These are phyloP conservation scores for Diophrys sp. DNA, from an alignment of 73 alveolate species.

Conservation along the genomic window DNA sequence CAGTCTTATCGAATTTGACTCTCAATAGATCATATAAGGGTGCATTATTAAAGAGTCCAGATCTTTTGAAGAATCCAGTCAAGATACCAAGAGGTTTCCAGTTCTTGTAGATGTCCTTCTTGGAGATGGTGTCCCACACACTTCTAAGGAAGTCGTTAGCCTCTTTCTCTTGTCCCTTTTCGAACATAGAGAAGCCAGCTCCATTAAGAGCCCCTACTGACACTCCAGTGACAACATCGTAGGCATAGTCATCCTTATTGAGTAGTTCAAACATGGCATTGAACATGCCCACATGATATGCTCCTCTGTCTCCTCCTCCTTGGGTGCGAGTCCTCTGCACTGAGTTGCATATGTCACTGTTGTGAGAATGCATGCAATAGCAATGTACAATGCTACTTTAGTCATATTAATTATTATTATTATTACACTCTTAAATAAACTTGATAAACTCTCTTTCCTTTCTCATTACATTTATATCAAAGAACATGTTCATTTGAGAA, in stretches of 20 bases:
- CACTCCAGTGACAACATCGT: constrained; percentile 21
- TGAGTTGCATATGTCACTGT: too few species aligned
- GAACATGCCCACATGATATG: constrained; percentile 16
- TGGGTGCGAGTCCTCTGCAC: too few species aligned
- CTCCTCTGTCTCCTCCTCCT: constrained; percentile 44
- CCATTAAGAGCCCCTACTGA: constrained; percentile 35
- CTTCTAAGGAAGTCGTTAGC: constrained; percentile 1
- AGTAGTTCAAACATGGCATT: constrained; percentile 4
- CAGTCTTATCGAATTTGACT: not conserved
- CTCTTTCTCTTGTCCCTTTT: not conserved
- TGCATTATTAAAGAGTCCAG: constrained; percentile 4
- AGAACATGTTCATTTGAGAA: too few species aligned
- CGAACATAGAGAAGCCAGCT: constrained; percentile 5
- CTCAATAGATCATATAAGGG: not conserved
- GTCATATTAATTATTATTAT: too few species aligned
- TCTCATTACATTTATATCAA: not conserved
- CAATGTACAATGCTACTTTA: too few species aligned
- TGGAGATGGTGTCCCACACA: not conserved
- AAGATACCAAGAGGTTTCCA: not conserved
- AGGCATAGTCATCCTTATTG: not conserved
- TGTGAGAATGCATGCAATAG: too few species aligned
- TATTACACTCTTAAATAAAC: too few species aligned
- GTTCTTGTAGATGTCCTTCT: not conserved
- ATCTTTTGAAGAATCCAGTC: not conserved
- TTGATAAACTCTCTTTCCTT: not conserved